Evolutionary conservation across 2,329 filamentous ascomycete genomes (phyloP), one percentile per base, ranked within the genome.

Genomic region (Epichloe gansuensis): DNA sequence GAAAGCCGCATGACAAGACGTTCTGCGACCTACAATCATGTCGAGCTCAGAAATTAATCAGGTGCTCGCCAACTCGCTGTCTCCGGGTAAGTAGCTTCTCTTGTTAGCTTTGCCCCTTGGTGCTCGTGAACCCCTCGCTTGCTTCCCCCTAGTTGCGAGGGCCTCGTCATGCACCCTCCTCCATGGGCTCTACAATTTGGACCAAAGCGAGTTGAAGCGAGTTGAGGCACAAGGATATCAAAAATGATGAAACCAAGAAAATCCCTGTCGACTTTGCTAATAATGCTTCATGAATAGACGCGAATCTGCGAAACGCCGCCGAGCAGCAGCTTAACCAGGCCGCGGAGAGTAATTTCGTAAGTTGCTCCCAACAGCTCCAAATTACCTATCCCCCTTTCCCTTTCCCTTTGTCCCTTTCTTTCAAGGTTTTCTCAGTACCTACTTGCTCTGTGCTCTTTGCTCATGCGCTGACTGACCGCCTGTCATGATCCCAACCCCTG

Each of bases 21-120:
- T 55, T 56, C 57, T 52, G 56, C 60, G 59, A 62, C 64, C 66
- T 65, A 63, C 67, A 69, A 76, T 67, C 71, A 89, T 81, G 78
- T 80, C 78, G 72, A 80, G 76, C 76, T 75, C 94, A 86, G 89
- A 97, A 77, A 94, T 97, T 77, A 95, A 91, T 78, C 86, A 90
- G 76, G 91, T 98, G 77, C 86, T 98, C 78, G 83, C 89, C 74
- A 91, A 91, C 77, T 97, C 93, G 72, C 83, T 97, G 75, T 94
- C 91, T 68, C 80, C 91, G 68, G 91, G 93, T 97, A 76, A 71
- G 86, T 72, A 60, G 50, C 42, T 41, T 46, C 42, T 51, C 7
- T 38, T 37, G 12, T 45, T 39, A 50, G 13, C 37, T 23, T 52
- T 52, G 54, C 58, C 46, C 43, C 35, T 45, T 38, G 48, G 17